Evolutionary conservation across 2,329 filamentous ascomycete genomes (phyloP), one percentile per base, ranked within the genome.

Genomic region (Plenodomus biglobosus): DNA sequence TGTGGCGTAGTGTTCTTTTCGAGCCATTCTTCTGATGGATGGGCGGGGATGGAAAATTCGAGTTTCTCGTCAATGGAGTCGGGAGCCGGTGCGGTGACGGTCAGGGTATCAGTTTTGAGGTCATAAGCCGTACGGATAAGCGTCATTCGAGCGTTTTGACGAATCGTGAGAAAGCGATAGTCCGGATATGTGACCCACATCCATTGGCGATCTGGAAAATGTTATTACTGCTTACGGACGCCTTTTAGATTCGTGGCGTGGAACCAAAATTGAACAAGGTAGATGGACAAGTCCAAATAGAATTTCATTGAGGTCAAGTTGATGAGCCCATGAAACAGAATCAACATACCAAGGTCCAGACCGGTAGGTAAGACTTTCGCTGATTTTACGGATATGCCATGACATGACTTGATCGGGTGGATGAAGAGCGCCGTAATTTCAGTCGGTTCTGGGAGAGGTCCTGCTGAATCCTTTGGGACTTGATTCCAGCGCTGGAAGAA

Each of bases 401-500:
- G 81, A 58, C 84, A 86, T 51, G 83, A 86, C 62, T 86, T 86
- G 60, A 86, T 81, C 11, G 84, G 84, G 62, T 86, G 85, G 58
- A 85, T 76, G 46, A 77, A 78, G 10, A 86, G 72, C 3, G 70
- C 70, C n/a, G 72, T 71, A 32, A 79, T 70, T 39, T 76, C 69
- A 0, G 74, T 75, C 13, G 72, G 56, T 19, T 62, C 56, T n/a
- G 71, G 72, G 2, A 70, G 52, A 16, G 69, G 63, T 11, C 59
- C 61, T 22, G 58, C 54, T 19, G 41, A 43, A 10, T 40, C 58
- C 44, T 56, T 58, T n/a, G 22, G 16, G 3, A 18, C 6, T 40
- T 48, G 39, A 8, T 53, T 46, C 8, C 6, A 44, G 11, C 45
- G 56, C 2, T 45, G 62, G 16, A 63, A 60, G 43, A 58, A 62